Evolutionary conservation across 495 filamentous ascomycete genomes (phyloP), one percentile per base, ranked within the genome.

Genomic region (Amorphotheca resinae): DNA sequence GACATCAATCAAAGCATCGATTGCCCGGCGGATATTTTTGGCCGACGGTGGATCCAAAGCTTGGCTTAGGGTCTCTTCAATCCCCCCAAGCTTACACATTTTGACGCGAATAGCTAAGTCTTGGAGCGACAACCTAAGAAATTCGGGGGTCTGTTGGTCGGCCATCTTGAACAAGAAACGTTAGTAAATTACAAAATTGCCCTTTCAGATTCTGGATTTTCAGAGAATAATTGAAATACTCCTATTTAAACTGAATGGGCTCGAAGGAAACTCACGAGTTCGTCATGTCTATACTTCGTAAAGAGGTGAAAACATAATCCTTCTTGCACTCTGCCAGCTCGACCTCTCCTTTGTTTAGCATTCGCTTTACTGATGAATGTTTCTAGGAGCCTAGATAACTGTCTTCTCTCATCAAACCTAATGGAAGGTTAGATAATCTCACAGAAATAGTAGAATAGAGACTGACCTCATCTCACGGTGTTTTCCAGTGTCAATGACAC

Each of bases 21-120:
- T 82, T 1, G 91, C 89, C 17, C 88, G 73, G 21, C 80, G 82
- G 34, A 96, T 89, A 48, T 95, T 98, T 61, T 84, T 93, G 0
- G 82, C 70, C 2, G 79, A 85, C 0, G 91, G 91, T 0, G 89
- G 82, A 57, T 98, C 91, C 15, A 96, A 65, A 6, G 91, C 91
- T 59, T 91, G 75, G n/a, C 80, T 71, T 4, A 98, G 69, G 0
- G 87, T 93, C 48, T 87, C 73, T 53, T 95, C 89, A 38, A 96
- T 88, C 36, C 80, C 77, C 2, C 91, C 91, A 38, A 98, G 71
- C 53, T 88, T 91, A 64, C 87, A 98, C 26, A 93, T 91, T 63
- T 98, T 98, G 49, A 95, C 86, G n/a, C 91, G 79, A 49, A 98
- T 79, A 7, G 88, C 84, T 2, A 95, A 73, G 51, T 98, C 91